phyloP scores from a whole-genome alignment of 2,329 filamentous ascomycete genomes.

The Penicillium sp. region DNA sequence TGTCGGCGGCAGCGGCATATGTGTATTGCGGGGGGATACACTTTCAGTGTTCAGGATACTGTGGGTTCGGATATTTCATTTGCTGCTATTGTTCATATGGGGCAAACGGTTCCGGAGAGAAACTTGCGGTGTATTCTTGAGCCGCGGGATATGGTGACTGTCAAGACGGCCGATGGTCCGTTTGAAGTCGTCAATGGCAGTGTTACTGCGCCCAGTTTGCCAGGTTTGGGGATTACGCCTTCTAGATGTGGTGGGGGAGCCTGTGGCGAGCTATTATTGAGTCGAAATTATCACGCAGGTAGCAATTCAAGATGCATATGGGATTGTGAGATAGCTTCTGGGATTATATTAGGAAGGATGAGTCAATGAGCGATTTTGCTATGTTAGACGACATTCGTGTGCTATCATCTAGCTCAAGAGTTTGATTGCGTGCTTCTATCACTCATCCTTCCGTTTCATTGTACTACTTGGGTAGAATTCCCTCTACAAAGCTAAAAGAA shows the following conservation, averaged over 20 bases:
- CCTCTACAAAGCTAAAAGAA: no score
- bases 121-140: slow-evolving; percentile 13
- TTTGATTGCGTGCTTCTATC: no score
- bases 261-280: slow-evolving; percentile 17
- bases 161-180: slow-evolving; percentile 25
- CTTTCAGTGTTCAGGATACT: slow-evolving; percentile 28
- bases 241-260: slow-evolving; percentile 14
- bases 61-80: slow-evolving; percentile 31
- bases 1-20: slow-evolving; percentile 28
- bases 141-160: slow-evolving; percentile 23
- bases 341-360: no score
- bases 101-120: slow-evolving; percentile 21
- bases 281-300: no score
- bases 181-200: slow-evolving; percentile 15
- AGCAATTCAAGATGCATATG: no score
- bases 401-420: no score
- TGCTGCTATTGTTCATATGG: slow-evolving; percentile 30
- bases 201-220: slow-evolving; percentile 9
- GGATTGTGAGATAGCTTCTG: no score
- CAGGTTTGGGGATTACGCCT: slow-evolving; percentile 15
- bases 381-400: no score
- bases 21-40: slow-evolving; percentile 27
- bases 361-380: no score
- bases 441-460: no score
- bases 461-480: no score